Evolutionary conservation across 441 rosid genomes (phyloP).

Genomic region (Viola pubescens): DNA sequence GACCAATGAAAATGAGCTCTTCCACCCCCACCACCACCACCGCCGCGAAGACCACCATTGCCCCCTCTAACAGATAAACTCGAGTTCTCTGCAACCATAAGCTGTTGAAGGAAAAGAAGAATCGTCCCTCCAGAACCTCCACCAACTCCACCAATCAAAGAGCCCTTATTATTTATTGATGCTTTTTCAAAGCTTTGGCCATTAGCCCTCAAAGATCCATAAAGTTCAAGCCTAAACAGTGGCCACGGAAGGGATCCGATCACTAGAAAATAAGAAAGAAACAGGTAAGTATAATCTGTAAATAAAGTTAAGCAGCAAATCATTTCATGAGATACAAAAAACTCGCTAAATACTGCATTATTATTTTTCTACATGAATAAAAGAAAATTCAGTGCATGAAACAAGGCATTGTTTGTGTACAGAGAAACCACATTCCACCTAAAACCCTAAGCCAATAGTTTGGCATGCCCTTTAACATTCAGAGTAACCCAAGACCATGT

Average conservation of each 20-base stretch:
- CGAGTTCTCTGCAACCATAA: slow-evolving; percentile 59
- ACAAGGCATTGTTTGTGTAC: too few relatives aligned
- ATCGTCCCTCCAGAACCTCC: slow-evolving; percentile 98
- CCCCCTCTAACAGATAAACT: slow-evolving; percentile 77
- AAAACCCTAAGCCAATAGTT: too few relatives aligned
- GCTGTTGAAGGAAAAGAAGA: slow-evolving; percentile 90
- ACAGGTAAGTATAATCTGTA: slow-evolving; percentile 10
- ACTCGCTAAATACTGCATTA: neutral
- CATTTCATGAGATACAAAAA: slow-evolving; percentile 4
- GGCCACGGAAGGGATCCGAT: slow-evolving; percentile 95
- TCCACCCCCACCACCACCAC: slow-evolving; percentile 99
- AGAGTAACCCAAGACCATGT: too few relatives aligned
- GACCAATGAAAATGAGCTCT: slow-evolving; percentile 99
- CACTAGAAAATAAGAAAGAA: slow-evolving; percentile 40
- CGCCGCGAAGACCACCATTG: slow-evolving; percentile 78
- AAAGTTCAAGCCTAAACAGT: slow-evolving; percentile 54
- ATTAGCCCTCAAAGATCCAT: slow-evolving; percentile 79
- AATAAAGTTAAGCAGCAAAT: slow-evolving; percentile 4
- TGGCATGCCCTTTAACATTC: too few relatives aligned
- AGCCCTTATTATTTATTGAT: slow-evolving; percentile 33
- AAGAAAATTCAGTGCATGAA: too few relatives aligned
- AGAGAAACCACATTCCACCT: too few relatives aligned
- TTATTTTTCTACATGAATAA: too few relatives aligned
- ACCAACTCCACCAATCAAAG: slow-evolving; percentile 85
- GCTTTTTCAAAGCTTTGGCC: slow-evolving; percentile 69